Base-by-base conservation (phyloP, 306 rosid genomes). In the Sicyos baderoa region DNA sequence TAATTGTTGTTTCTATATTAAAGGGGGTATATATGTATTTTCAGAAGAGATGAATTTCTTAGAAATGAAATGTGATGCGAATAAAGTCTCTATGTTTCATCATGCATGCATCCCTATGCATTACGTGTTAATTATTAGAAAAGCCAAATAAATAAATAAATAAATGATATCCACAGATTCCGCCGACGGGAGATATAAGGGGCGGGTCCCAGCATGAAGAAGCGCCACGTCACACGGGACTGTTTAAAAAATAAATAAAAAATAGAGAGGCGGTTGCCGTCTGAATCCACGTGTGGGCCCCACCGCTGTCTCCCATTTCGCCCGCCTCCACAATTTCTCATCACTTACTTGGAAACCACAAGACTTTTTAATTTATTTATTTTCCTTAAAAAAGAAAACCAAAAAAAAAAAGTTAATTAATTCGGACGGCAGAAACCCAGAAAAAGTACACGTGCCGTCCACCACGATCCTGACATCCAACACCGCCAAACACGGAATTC, bases 371-470 rank as follows among this genome's bases (percentile, higher is more conserved):
- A 1, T 35, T 40, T 18, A 42, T 51, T 18, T n/a, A 10, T 63
- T 63, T 51, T 63, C 70, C 70, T 4, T 0, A 32, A n/a, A 27
- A 16, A 4, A 2, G 0, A 16, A 25, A n/a, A n/a, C n/a, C n/a
- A n/a, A n/a, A n/a, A 16, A 4, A 2, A 0, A 16, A 3, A 4
- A 37, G 44, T 37, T 61, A 29, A 61, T 63, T 63, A 40, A 63
- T 65, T 65, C 2, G 71, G 71, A 45, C 71, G 71, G 71, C 40
- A 65, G 44, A 63, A 27, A 21, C 45, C 5, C 18, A 25, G 44
- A 25, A 25, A 44, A 65, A 22, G 54, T 65, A 65, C 71, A 65
- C 71, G 71, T 65, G 71, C 71, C 71, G 54, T 65, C 71, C 71
- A 45, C 53, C 70, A 40, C 70, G 35, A 63, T 19, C 32, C 35